phyloP scores from a whole-genome alignment of 192 early-diverging fungal genomes.

The Backusella mclennaniae region DNA sequence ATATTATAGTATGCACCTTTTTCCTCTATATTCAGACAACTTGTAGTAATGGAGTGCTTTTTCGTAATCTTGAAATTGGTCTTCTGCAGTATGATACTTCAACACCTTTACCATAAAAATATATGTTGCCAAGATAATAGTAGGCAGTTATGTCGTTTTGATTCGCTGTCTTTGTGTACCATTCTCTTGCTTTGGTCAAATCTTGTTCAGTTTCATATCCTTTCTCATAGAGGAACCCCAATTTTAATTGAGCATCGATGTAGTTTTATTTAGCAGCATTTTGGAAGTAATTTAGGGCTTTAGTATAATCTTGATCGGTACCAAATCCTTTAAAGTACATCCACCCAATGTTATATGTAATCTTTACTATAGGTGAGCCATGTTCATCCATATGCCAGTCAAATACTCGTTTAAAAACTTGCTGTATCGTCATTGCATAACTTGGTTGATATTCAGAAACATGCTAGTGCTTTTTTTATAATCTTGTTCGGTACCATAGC shows the following conservation, averaged over 20 bases:
- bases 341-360: background rate
- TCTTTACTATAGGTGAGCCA: background rate
- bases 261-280: background rate
- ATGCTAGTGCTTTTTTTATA: background rate
- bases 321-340: background rate
- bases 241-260: background rate
- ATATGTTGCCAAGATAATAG: background rate
- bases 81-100: background rate
- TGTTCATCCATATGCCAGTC: background rate
- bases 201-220: background rate
- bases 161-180: background rate
- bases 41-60: background rate
- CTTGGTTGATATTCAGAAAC: background rate
- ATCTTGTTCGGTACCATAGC: background rate
- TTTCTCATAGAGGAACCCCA: background rate
- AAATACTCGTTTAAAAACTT: background rate
- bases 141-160: background rate
- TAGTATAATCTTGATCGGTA: background rate
- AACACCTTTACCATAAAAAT: background rate
- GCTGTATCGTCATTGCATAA: background rate
- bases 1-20: background rate
- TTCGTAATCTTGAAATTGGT: background rate
- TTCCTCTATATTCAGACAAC: background rate
- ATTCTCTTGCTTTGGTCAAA: background rate
- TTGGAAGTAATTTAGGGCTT: background rate